A percentile compares a stretch with the other conserved stretches of the same genome.
Conservation (phyloP, 345 rosid species). For the Populus davidiana region DNA sequence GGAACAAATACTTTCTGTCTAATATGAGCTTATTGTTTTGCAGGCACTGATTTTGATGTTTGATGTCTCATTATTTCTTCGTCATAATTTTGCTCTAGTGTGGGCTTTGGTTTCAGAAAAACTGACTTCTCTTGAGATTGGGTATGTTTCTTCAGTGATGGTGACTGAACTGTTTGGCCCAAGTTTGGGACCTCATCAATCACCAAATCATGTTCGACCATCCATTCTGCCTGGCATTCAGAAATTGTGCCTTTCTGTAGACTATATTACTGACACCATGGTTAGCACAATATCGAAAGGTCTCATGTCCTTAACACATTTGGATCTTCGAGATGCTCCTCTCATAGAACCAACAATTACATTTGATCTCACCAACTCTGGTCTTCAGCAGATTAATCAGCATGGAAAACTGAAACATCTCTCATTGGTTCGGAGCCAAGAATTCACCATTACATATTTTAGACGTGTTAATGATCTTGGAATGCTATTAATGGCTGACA, state of each 20-base stretch:
- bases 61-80: slow-evolving; percentile 67
- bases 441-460: slow-evolving; percentile 59
- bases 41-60: slow-evolving; percentile 75
- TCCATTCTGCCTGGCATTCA: slow-evolving; percentile 59
- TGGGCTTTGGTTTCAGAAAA: slow-evolving; percentile 74
- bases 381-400: slow-evolving; percentile 76
- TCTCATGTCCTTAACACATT: slow-evolving; percentile 58
- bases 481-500: slow-evolving; percentile 83
- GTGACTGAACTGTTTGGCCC: slow-evolving; percentile 72
- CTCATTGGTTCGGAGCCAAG: slow-evolving; percentile 80
- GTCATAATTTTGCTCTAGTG: slow-evolving; percentile 55
- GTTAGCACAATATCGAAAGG: slow-evolving; percentile 66
- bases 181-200: slow-evolving; percentile 33
- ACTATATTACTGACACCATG: slow-evolving; percentile 69
- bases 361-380: slow-evolving; percentile 76
- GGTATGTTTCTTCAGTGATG: slow-evolving; percentile 69
- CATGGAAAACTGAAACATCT: slow-evolving; percentile 76
- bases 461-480: slow-evolving; percentile 89
- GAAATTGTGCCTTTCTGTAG: slow-evolving; percentile 71
- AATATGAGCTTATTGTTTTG: background rate
- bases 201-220: slow-evolving; percentile 30
- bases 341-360: slow-evolving; percentile 58
- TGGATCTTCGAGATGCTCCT: slow-evolving; percentile 90
- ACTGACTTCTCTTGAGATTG: slow-evolving; percentile 80
- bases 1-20: background rate